A percentile compares a stretch with the other conserved stretches of the same genome.
phyloP scores from a whole-genome alignment of 805 yeast species.

The Gaillardinia entomophila region DNA sequence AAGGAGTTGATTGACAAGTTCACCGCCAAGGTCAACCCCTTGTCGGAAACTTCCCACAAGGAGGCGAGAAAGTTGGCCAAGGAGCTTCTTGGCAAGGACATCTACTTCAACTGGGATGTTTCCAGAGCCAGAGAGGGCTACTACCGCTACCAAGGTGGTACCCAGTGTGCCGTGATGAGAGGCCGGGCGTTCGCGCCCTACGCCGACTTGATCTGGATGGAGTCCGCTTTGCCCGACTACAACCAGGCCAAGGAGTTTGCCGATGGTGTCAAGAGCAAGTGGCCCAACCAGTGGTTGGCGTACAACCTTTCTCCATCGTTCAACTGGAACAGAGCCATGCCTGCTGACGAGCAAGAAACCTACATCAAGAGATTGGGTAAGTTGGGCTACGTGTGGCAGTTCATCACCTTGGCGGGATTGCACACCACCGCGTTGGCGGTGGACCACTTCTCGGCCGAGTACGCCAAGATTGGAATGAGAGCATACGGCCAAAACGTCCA shows the following conservation, averaged over 20 bases:
- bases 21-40: conserved; percentile 64
- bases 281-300: conserved; percentile 92
- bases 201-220: conserved; percentile 98
- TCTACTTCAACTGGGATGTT: conserved; percentile 91
- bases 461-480: conserved; percentile 82
- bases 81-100: conserved; percentile 70
- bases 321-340: conserved; percentile 97
- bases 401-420: conserved; percentile 93
- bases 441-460: conserved; percentile 76
- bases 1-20: conserved; percentile 59
- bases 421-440: conserved; percentile 93
- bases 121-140: conserved; percentile 95
- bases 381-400: conserved; percentile 96
- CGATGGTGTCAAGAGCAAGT: conserved; percentile 74
- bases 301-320: conserved; percentile 95
- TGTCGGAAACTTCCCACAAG: conserved; percentile 66
- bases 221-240: conserved; percentile 90
- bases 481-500: conserved; percentile 90
- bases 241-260: conserved; percentile 93
- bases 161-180: conserved; percentile 95
- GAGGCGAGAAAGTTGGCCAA: conserved; percentile 77
- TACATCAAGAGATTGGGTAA: conserved; percentile 81
- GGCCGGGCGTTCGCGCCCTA: conserved; percentile 94
- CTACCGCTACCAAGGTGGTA: conserved; percentile 94
- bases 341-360: conserved; percentile 79